Evolutionary conservation across 108 stramenopile species (phyloP), one percentile per base, ranked within the genome.

Genomic region (Cyclotella choctawhatcheeana): DNA sequence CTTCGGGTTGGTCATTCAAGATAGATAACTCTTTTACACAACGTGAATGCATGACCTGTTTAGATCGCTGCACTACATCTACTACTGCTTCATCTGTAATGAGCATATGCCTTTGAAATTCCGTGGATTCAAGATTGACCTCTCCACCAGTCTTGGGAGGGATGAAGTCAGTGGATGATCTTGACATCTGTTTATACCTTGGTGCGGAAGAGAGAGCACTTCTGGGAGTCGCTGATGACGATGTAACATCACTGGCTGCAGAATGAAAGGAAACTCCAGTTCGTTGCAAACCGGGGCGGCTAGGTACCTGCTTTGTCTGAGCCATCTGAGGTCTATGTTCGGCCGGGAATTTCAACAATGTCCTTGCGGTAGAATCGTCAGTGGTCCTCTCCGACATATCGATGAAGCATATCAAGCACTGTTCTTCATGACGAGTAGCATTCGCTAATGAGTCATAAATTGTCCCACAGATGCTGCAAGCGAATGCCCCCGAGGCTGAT

Each of bases 401-500:
- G 0, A 48, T 77, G 54, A 12, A 86, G 62, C 74, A 45, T 20
- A 81, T 64, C 26, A 93, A 73, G 61, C 89, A 89, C 44, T 69
- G 32, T 1, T 80, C 64, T 67, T 93, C 92, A 58, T 93, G 89
- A 50, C 30, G 17, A 21, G 85, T 67, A n/a, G 89, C 87, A 40
- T 81, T 78, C 35, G 79, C 67, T 26, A 64, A 76, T 8, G 86
- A 79, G 37, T 72, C 76, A 69, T 90, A 93, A 4, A 81, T 72
- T 32, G 84, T 82, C 16, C 85, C 89, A 55, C 88, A 90, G 13
- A 88, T 69, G 50, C 89, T 83, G 64, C 92, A 93, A 80, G 87
- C 88, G 84, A 86, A 93, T 18, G 90, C 90, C 35, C 86, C 84
- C 2, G 59, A 56, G 3, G 24, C 56, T 33, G 47, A 26, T 30